Evolutionary conservation across 768 basidiomycete species (phyloP).

Genomic region (Termitomyces sp.): DNA sequence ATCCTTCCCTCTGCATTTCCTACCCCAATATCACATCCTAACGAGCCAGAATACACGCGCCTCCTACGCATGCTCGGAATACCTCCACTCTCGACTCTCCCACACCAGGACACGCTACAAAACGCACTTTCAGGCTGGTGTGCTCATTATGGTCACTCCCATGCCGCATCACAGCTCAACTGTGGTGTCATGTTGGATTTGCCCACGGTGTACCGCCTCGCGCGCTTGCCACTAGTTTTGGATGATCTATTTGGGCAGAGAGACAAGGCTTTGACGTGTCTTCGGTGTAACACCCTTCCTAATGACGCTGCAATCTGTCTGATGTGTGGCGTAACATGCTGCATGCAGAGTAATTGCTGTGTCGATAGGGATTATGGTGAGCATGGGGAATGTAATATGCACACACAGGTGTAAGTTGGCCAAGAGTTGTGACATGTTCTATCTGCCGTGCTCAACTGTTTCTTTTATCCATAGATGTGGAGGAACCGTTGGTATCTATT

Average conservation of each 20-base stretch:
- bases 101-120: conserved; percentile 83
- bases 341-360: conserved; percentile 93
- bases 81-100: conserved; percentile 75
- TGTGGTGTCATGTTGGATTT: conserved; percentile 82
- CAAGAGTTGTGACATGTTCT: not conserved
- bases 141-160: conserved; percentile 81
- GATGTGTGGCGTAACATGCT: conserved; percentile 83
- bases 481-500: conserved; percentile 85
- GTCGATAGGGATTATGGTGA: conserved; percentile 60
- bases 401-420: conserved; percentile 84
- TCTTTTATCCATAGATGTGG: conserved; percentile 63
- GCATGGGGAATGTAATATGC: conserved; percentile 93
- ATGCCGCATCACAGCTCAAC: conserved; percentile 74
- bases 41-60: conserved; percentile 71
- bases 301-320: conserved; percentile 88
- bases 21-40: conserved; percentile 38
- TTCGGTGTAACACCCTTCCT: conserved; percentile 75
- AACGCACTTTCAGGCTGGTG: conserved; percentile 91
- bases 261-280: conserved; percentile 72
- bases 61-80: conserved; percentile 75
- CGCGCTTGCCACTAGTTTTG: conserved; percentile 75
- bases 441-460: not conserved
- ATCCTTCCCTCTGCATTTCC: conserved; percentile 65
- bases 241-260: conserved; percentile 81
- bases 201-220: conserved; percentile 79